These are phyloP conservation scores for Yueomyces sp. DNA, from an alignment of 1,139 yeast genomes.

Conservation along the genomic window DNA sequence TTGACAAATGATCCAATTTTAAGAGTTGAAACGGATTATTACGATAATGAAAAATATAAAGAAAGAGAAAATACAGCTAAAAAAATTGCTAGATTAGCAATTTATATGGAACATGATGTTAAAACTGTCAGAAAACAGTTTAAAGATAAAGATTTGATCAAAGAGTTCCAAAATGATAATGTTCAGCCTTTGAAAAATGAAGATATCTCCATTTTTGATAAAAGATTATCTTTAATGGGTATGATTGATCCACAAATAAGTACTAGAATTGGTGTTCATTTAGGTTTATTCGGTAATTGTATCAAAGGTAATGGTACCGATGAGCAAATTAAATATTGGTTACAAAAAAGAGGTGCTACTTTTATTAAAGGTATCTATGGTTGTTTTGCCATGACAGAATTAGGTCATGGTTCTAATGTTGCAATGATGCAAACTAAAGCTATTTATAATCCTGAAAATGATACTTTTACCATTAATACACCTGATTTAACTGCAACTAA, in stretches of 20 bases:
- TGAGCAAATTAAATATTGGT: conserved; percentile 55
- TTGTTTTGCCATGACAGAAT: conserved; percentile 89
- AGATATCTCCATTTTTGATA: conserved; percentile 30
- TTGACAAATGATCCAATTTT: conserved; percentile 45
- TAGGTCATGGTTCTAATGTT: conserved; percentile 90
- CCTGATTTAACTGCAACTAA: conserved; percentile 88
- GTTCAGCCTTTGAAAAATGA: conserved; percentile 10
- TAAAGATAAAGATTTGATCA: conserved; percentile 14
- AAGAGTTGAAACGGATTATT: conserved; percentile 35
- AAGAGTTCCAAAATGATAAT: conserved; percentile 13
- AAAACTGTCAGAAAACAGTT: conserved; percentile 15
- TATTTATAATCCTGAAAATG: conserved; percentile 51
- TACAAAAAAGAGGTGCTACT: conserved; percentile 57
- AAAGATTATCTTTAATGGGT: conserved; percentile 30
- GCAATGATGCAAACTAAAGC: conserved; percentile 92
- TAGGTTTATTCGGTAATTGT: conserved; percentile 59
- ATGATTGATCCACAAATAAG: conserved; percentile 46
- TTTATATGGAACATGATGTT: conserved; percentile 36
- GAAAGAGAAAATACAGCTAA: conserved; percentile 41
- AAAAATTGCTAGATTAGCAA: conserved; percentile 38
- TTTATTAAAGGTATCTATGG: conserved; percentile 62
- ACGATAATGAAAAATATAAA: conserved; percentile 38
- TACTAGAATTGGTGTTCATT: conserved; percentile 60
- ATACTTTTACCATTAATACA: conserved; percentile 65
- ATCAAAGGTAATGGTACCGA: conserved; percentile 63